Evolutionary conservation across 1,139 yeast genomes (phyloP).

Genomic region (Lizanozyma gosingica): DNA sequence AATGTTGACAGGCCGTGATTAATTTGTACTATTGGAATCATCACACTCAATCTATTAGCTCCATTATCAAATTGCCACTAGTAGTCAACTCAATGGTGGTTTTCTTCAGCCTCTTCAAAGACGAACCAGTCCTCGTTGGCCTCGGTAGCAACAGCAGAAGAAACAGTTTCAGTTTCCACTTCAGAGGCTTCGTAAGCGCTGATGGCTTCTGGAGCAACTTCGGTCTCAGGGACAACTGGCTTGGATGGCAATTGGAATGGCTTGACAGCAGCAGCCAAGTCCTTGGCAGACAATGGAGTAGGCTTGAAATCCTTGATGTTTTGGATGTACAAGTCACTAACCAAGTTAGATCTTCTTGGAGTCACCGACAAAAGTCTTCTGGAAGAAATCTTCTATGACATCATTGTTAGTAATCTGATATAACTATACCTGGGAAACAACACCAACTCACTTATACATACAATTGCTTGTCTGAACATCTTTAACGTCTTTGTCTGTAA

Average conservation of each 20-base stretch:
- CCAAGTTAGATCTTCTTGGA: constrained; percentile 48
- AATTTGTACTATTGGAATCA: too few species aligned
- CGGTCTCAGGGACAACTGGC: constrained; percentile 65
- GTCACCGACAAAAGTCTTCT: constrained; percentile 38
- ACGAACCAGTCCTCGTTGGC: constrained; percentile 74
- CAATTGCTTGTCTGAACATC: constrained; percentile 39
- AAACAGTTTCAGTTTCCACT: constrained; percentile 57
- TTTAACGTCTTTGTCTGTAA: constrained; percentile 5
- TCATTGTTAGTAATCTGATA: constrained; percentile 4
- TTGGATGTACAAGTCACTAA: constrained; percentile 79
- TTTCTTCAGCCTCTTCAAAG: constrained; percentile 70
- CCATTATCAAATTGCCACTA: constrained; percentile 5
- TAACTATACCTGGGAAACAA: too few species aligned
- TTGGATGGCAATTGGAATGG: constrained; percentile 73
- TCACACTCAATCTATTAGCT: constrained; percentile 3
- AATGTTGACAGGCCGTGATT: too few species aligned
- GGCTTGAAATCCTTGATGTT: constrained; percentile 88
- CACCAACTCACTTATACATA: constrained; percentile 20
- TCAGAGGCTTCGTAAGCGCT: constrained; percentile 64
- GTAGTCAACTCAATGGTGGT: constrained; percentile 31
- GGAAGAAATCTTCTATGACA: constrained; percentile 11
- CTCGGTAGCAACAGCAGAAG: constrained; percentile 33
- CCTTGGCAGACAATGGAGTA: constrained; percentile 61
- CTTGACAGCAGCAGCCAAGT: constrained; percentile 72
- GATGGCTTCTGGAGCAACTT: constrained; percentile 67